phyloP scores from a whole-genome alignment of 345 rosid species.

The Brassica juncea region DNA sequence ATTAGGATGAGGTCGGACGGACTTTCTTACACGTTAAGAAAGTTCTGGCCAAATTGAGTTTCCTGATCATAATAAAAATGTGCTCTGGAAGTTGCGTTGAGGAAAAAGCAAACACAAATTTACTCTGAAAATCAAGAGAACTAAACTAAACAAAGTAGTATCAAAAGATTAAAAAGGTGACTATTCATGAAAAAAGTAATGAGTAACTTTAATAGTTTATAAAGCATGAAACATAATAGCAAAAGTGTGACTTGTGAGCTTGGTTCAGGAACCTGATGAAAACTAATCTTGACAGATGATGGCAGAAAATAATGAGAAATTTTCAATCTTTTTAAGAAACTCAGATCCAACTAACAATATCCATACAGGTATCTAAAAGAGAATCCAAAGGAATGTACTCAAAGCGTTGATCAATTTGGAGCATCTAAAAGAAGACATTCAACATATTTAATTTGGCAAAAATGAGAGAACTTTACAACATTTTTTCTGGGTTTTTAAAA shows the following conservation, averaged over 20 bases:
- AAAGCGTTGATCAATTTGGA: not conserved
- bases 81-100: not conserved
- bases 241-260: no score
- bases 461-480: not conserved
- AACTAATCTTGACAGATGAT: not conserved
- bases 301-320: no score
- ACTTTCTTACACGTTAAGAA: not conserved
- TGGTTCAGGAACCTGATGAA: not conserved
- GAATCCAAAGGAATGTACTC: not conserved
- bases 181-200: no score
- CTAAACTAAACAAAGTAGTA: not conserved
- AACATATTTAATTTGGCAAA: not conserved
- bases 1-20: not conserved
- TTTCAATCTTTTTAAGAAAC: not conserved
- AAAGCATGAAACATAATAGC: no score
- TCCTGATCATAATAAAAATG: not conserved
- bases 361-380: not conserved
- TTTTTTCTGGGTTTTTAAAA: no score
- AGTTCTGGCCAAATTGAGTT: not conserved
- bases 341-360: no score
- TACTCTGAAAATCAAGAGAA: not conserved
- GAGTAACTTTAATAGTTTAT: no score
- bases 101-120: not conserved
- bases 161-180: no score
- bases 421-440: not conserved